phyloP scores from a whole-genome alignment of 225 moss, liverwort and hornwort genomes.

The Thuidium tamariscinum region DNA sequence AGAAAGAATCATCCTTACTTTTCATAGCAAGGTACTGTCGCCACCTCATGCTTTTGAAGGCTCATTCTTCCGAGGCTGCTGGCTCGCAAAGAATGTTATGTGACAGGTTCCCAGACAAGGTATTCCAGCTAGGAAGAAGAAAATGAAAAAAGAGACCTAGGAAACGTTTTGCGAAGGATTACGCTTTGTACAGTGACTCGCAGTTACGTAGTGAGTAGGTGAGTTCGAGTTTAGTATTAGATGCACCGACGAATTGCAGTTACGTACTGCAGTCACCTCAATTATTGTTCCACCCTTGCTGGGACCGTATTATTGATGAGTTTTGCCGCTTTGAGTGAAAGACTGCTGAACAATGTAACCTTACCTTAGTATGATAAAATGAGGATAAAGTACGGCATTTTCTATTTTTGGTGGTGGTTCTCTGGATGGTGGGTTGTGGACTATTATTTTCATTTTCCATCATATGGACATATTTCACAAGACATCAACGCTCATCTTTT shows the following conservation, averaged over 20 bases:
- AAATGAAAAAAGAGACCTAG: not conserved
- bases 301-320: slow-evolving; percentile 6
- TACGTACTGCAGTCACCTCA: slow-evolving; percentile 6
- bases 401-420: not conserved
- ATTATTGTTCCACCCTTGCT: slow-evolving; percentile 19
- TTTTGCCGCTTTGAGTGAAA: not conserved
- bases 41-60: not conserved
- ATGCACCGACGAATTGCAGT: slow-evolving; percentile 5
- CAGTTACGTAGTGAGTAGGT: slow-evolving; percentile 5
- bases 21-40: not conserved
- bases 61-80: not conserved
- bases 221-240: slow-evolving; percentile 18
- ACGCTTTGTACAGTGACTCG: slow-evolving; percentile 31
- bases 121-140: not conserved
- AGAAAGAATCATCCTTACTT: not conserved
- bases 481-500: not conserved
- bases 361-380: not conserved
- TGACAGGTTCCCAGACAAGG: not conserved
- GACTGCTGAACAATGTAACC: not conserved
- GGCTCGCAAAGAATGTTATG: not conserved
- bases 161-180: slow-evolving; percentile 11
- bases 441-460: no score
- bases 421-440: not conserved
- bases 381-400: not conserved
- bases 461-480: not conserved